Base-by-base conservation (phyloP, 139 green algal genomes). In the Nannochloris sp. region DNA sequence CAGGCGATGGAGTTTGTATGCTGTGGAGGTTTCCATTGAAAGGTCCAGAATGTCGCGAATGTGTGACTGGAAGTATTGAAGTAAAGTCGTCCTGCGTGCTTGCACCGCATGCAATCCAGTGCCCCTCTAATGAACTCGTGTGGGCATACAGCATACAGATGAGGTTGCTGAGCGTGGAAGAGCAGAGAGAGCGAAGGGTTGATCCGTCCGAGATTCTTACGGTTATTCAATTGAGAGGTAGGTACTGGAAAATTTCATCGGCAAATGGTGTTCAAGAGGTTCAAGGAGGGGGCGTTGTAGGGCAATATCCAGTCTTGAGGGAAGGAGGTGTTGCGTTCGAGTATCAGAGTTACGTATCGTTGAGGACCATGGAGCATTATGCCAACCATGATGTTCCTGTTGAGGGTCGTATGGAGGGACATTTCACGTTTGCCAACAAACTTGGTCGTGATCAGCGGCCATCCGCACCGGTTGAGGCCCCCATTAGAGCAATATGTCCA, bases 121-220 rank as follows among this genome's bases (percentile, higher is more conserved):
- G 57, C 0, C 24, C 44, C 6, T 3, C 48, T 12, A n/a, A 23
- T 34, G 29, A 68, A 12, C 71, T 80, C 50, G 72, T 74, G 25
- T 90, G 88, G 19, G 67, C 78, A 16, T 91, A 91, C 73, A 82
- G 71, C 48, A 71, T 91, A 15, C 71, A 80, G 44, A 82, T 90
- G 29, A 44, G 23, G 14, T 70, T 91, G 37, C 66, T 86, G 43
- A 14, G 57, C 2, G 44, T 57, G 23, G 65, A 80, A 23, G 55
- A 78, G 50, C 82, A 88, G 69, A 36, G 50, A 34, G 62, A 21
- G 50, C 3, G 16, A 23, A 7, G 48, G 44, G 56, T 40, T 9
- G 46, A 53, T 16, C 34, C 19, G 18, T 58, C 58, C 16, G 53
- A 34, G 31, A 61, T 54, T 19, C 51, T 64, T 2, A 51, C 48